Conservation (phyloP, 352 stramenopile genomes). For the Phytophthora pinifolia region DNA sequence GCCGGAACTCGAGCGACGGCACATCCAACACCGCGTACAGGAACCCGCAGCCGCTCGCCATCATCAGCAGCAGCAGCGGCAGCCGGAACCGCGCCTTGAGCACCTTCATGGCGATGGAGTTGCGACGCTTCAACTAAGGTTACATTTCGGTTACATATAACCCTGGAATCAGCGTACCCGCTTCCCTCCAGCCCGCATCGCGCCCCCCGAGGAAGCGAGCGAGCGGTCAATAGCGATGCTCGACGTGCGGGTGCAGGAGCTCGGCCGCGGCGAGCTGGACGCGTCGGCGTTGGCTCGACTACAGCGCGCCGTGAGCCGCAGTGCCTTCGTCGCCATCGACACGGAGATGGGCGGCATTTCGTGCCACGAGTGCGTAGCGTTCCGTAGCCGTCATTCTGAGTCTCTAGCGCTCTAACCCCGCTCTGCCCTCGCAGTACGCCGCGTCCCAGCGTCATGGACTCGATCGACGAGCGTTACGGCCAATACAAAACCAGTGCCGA, state of each 20-base stretch:
- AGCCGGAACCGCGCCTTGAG: slow-evolving; percentile 5
- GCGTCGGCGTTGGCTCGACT: slow-evolving; percentile 33
- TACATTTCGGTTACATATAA: too few relatives aligned
- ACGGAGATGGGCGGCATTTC: slow-evolving; percentile 78
- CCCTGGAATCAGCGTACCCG: too few relatives aligned
- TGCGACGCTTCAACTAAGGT: slow-evolving; percentile 1
- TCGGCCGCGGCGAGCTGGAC: slow-evolving; percentile 33
- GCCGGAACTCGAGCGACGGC: slow-evolving; percentile 38
- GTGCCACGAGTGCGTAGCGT: slow-evolving; percentile 53
- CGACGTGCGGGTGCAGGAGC: slow-evolving; percentile 33
- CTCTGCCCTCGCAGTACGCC: slow-evolving; percentile 16
- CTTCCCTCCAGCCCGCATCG: too few relatives aligned
- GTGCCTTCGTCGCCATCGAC: slow-evolving; percentile 74
- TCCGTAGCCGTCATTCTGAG: neutral
- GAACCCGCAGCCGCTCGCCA: slow-evolving; percentile 29
- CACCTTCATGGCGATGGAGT: neutral
- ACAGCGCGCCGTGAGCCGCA: slow-evolving; percentile 29
- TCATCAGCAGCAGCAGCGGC: slow-evolving; percentile 28
- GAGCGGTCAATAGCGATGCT: slow-evolving; percentile 7
- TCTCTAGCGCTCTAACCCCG: slow-evolving; percentile 5
- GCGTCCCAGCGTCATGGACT: slow-evolving; percentile 71
- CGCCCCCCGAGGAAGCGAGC: neutral
- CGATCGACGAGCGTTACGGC: slow-evolving; percentile 63
- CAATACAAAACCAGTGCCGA: slow-evolving; percentile 54
- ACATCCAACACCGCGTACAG: slow-evolving; percentile 30